Evolutionary conservation across 192 early-diverging fungal species (phyloP).

Genomic region (Coemansia guatemalensis): DNA sequence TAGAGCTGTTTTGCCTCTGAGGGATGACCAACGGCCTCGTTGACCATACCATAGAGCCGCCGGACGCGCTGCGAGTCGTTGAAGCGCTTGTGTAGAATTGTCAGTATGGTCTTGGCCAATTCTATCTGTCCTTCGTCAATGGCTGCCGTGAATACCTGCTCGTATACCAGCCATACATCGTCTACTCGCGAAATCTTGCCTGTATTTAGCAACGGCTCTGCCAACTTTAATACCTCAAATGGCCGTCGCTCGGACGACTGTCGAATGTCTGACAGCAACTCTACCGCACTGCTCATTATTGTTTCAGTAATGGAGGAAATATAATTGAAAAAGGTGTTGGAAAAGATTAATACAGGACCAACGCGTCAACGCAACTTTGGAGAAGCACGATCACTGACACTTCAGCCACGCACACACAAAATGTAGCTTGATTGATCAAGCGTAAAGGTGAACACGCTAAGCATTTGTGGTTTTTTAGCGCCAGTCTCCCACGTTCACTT

Average conservation of each 20-base stretch:
- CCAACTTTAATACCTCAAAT: constrained; percentile 41
- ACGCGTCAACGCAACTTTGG: not conserved
- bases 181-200: constrained; percentile 11
- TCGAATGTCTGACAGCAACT: constrained; percentile 40
- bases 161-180: constrained; percentile 67
- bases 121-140: constrained; percentile 72
- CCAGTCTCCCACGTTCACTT: too few relatives aligned
- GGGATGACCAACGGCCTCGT: constrained; percentile 74
- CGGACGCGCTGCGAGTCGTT: constrained; percentile 65
- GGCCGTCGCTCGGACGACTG: constrained; percentile 52
- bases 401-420: not conserved
- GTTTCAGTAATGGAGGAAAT: not conserved
- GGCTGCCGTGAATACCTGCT: constrained; percentile 80
- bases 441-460: not conserved
- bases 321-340: not conserved
- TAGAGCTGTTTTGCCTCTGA: constrained; percentile 71
- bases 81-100: constrained; percentile 64
- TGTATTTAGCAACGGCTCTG: constrained; percentile 41
- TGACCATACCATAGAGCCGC: constrained; percentile 73
- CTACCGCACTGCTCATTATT: constrained; percentile 33
- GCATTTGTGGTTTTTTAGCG: too few relatives aligned
- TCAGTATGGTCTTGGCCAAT: constrained; percentile 63
- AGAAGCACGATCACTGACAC: too few relatives aligned
- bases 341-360: not conserved
- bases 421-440: not conserved